Conservation (phyloP, 2,329 filamentous ascomycete species). For the Penicillium sp. region DNA sequence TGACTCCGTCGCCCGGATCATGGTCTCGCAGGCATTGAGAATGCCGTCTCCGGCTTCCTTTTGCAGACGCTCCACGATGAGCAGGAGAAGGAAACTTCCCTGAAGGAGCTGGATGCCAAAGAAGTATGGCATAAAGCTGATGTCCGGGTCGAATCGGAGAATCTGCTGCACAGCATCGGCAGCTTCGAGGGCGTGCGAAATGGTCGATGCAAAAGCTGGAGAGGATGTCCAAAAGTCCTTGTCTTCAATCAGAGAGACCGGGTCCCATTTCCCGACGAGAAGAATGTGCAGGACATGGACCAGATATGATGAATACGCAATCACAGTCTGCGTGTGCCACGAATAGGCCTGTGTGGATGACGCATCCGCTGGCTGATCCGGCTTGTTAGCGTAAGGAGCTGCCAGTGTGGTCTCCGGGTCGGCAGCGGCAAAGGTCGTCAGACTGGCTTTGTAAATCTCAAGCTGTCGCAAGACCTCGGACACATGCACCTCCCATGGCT, state of each 20-base stretch:
- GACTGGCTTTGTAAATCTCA: conserved; percentile 75
- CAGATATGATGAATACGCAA: conserved; percentile 86
- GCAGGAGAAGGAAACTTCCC: conserved; percentile 80
- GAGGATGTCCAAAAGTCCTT: conserved; percentile 94
- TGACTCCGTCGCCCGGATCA: conserved; percentile 87
- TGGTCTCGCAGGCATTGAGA: conserved; percentile 86
- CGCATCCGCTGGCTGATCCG: conserved; percentile 54
- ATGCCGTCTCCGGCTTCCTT: conserved; percentile 83
- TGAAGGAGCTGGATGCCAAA: conserved; percentile 92
- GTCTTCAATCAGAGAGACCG: conserved; percentile 88
- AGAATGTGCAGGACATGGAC: conserved; percentile 93
- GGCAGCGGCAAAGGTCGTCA: conserved; percentile 49
- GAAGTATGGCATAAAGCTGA: conserved; percentile 97
- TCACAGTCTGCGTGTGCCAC: conserved; percentile 76
- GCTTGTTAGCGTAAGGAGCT: conserved; percentile 58
- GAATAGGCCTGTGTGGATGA: conserved; percentile 36
- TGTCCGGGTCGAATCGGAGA: conserved; percentile 83
- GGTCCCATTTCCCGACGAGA: conserved; percentile 93
- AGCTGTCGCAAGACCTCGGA: conserved; percentile 78
- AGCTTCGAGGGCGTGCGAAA: conserved; percentile 82
- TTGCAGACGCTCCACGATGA: conserved; percentile 88
- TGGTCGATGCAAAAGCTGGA: conserved; percentile 82
- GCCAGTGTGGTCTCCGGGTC: conserved; percentile 30
- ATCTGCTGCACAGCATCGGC: conserved; percentile 87
- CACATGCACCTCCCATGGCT: conserved; percentile 78